Base-by-base conservation (phyloP, 164 flowering plant genomes). In the Hamamelis virginiana region DNA sequence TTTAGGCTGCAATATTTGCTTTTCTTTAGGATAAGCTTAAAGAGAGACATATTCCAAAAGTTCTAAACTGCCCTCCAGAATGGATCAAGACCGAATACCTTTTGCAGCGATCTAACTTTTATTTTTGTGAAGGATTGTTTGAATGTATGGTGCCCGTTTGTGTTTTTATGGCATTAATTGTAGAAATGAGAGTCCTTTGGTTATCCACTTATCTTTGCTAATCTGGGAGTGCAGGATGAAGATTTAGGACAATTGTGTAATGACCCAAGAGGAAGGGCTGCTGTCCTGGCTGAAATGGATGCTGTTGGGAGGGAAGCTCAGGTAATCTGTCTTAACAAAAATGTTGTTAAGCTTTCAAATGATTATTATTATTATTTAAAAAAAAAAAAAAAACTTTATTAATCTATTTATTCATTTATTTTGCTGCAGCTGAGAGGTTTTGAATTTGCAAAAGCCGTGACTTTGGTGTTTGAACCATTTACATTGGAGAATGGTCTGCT, bases 211-310 rank as follows among this genome's bases (percentile, higher is more conserved):
- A 64, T 58, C 47, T 59, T 11, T 41, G 41, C 19, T 38, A 18
- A 16, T 72, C 50, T 59, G 46, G 38, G 27, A 44, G 22, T 77
- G 86, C 87, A 91, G 98, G 81, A 80, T 73, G 74, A 80, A 57
- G 80, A 87, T 80, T 60, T 92, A 63, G 80, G 59, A 48, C 88
- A 84, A 59, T 75, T 95, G 22, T 91, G 97, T 77, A 79, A 72
- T 62, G 85, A 92, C 73, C 91, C 94, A 59, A 85, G 89, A 86
- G 84, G 85, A 56, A 88, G 74, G 77, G 85, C 88, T 67, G 94
- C 96, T 52, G 97, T 92, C 46, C 79, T 91, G 60, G 95, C 94
- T 52, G 97, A 89, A 47, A 85, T 94, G 97, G 97, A 94, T 79
- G 85, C 85, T 18, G 66, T 83, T 43, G 98, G 92, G 69, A 85